Base-by-base conservation (phyloP, 2,329 filamentous ascomycete species). In the Beauveria caledonica region DNA sequence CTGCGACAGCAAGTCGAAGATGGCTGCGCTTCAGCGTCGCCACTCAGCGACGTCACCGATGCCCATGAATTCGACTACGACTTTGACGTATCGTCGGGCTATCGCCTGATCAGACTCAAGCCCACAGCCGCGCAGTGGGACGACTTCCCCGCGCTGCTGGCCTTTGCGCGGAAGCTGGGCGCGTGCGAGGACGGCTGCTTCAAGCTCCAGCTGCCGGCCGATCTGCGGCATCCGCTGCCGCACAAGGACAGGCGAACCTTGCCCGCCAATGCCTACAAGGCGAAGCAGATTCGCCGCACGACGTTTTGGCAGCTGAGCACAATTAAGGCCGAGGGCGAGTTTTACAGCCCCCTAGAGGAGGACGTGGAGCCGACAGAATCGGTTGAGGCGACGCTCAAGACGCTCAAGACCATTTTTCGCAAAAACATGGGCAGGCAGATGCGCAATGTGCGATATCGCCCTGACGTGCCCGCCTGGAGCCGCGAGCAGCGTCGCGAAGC, bases 401-500 rank as follows among this genome's bases (percentile, higher is more conserved):
- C 68, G 53, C 65, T 75, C 19, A 70, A 70, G 54, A 69, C 68
- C 25, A 65, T 75, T n/a, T 75, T 74, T 55, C 66, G 65, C 48
- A 74, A 72, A 60, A 72, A 68, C 63, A 69, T 70, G 55, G 69
- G 70, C 50, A 70, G 68, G 33, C 71, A 73, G 61, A 71, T 75
- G 62, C 72, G 72, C 23, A 68, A 70, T 45, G 71, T 75, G 19
- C 71, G 73, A 2, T 75, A 75, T 61, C 64, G 73, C 19, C 72
- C 73, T 1, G 73, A 75, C 58, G 71, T 75, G 9, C 73, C 73
- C 6, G 73, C 73, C 9, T 75, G 73, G 73, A 75, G 70, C 17
- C 57, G 66, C 1, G 67, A 67, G 53, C 73, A 75, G 63, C 68
- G 73, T 46, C 67, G 60, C 6, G 66, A 67, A 51, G 73, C 73